phyloP scores from a whole-genome alignment of 768 basidiomycete species.

The Lentinula raphanica region DNA sequence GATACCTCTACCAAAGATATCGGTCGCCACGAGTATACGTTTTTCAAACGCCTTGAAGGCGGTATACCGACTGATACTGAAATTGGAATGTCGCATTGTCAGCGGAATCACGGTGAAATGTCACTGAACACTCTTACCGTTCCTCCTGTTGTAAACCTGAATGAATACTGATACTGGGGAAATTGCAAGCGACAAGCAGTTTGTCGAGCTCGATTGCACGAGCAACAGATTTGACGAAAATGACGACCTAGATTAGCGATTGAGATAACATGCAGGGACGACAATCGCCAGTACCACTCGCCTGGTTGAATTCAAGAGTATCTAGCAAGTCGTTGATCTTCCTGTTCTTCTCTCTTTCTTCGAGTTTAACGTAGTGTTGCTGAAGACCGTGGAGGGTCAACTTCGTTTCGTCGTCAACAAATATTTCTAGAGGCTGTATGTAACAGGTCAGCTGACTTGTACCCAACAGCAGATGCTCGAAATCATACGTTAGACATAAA shows the following conservation, averaged over 20 bases:
- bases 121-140: conserved; percentile 58
- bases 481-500: conserved; percentile 95
- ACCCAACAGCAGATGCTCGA: not conserved
- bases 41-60: conserved; percentile 99
- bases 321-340: conserved; percentile 95
- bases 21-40: conserved; percentile 96
- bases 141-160: conserved; percentile 94
- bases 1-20: conserved; percentile 98
- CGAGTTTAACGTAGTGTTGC: conserved; percentile 97
- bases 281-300: conserved; percentile 24
- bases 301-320: conserved; percentile 97
- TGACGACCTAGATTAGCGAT: conserved; percentile 72
- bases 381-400: conserved; percentile 96
- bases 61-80: conserved; percentile 88
- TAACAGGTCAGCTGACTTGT: not conserved
- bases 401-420: conserved; percentile 99
- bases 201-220: conserved; percentile 97
- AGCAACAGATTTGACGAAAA: conserved; percentile 97
- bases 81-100: conserved; percentile 7
- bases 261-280: not conserved
- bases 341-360: conserved; percentile 93
- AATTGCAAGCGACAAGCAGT: conserved; percentile 93
- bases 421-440: conserved; percentile 91
- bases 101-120: not conserved
- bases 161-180: conserved; percentile 97